phyloP scores from a whole-genome alignment of 176 grass and related monocot genomes.

The Phyllostachys edulis region DNA sequence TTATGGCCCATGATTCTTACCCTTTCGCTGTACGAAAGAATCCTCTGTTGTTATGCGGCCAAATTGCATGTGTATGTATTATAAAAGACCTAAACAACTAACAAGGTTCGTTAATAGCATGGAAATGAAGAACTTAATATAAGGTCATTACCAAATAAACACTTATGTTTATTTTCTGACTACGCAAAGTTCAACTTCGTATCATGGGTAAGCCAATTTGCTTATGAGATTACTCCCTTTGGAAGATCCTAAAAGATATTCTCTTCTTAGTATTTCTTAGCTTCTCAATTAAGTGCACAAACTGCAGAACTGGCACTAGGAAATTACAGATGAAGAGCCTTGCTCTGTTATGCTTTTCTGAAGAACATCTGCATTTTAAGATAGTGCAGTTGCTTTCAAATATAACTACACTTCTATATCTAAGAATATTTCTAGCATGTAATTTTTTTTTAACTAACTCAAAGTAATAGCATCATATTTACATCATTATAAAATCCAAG shows the following conservation, averaged over 20 bases:
- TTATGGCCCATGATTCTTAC: conserved; percentile 28
- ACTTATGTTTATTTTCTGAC: conserved; percentile 26
- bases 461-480: not conserved
- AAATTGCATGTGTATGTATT: conserved; percentile 39
- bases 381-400: not conserved
- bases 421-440: not conserved
- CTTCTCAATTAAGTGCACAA: conserved; percentile 32
- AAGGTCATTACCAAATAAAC: conserved; percentile 26
- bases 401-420: not conserved
- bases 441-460: not conserved
- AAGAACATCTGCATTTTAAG: conserved; percentile 29
- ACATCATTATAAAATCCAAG: not conserved
- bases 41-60: conserved; percentile 8
- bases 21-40: conserved; percentile 37
- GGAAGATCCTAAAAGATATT: conserved; percentile 42
- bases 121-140: conserved; percentile 27
- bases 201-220: conserved; percentile 41
- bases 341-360: not conserved
- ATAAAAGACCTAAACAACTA: conserved; percentile 16
- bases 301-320: not conserved
- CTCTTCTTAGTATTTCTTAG: not conserved
- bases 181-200: conserved; percentile 20
- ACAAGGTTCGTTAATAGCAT: conserved; percentile 32
- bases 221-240: conserved; percentile 2
- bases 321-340: conserved; percentile 30